Percentiles rank a stretch among this genome's conserved stretches.
These are phyloP conservation scores for Aspergillus olivimuriae DNA, from an alignment of 495 filamentous ascomycete species.

Conservation along the genomic window DNA sequence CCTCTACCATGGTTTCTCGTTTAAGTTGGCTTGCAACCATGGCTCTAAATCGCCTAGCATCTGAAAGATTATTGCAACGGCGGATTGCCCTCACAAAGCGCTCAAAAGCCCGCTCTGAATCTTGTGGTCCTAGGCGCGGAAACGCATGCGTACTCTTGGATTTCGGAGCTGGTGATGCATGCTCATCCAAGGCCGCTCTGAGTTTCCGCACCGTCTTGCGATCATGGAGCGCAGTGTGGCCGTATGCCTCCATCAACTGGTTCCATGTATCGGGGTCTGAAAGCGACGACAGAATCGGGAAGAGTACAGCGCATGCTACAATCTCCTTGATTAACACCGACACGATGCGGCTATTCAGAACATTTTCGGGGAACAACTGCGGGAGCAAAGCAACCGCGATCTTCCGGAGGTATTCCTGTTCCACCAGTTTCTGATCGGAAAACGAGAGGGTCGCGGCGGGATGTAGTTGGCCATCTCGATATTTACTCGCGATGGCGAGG, in stretches of 20 bases:
- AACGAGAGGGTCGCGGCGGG: constrained; percentile 77
- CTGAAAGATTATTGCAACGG: constrained; percentile 85
- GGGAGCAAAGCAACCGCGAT: constrained; percentile 65
- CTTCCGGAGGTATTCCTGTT: constrained; percentile 81
- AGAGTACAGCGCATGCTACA: constrained; percentile 48
- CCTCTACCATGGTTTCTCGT: constrained; percentile 69
- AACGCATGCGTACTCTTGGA: constrained; percentile 54
- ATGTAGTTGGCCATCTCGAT: constrained; percentile 82
- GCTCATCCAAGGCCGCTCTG: constrained; percentile 88
- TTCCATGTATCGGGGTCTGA: constrained; percentile 97
- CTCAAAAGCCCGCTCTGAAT: constrained; percentile 90
- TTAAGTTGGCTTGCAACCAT: constrained; percentile 91
- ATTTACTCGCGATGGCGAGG: constrained; percentile 88
- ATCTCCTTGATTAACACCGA: constrained; percentile 78
- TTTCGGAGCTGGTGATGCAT: constrained; percentile 78
- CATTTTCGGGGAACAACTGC: constrained; percentile 61
- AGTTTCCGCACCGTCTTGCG: constrained; percentile 92
- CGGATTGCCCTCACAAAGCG: constrained; percentile 86
- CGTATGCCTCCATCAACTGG: constrained; percentile 85
- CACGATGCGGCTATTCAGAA: constrained; percentile 74
- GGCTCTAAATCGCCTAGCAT: constrained; percentile 84
- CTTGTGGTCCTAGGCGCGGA: constrained; percentile 59
- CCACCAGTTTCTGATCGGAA: constrained; percentile 71
- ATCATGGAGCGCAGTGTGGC: constrained; percentile 83
- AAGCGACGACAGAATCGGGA: constrained; percentile 29